Evolutionary conservation across 352 stramenopile species (phyloP), one percentile per base, ranked within the genome.

Genomic region (Vaucheria bursata): DNA sequence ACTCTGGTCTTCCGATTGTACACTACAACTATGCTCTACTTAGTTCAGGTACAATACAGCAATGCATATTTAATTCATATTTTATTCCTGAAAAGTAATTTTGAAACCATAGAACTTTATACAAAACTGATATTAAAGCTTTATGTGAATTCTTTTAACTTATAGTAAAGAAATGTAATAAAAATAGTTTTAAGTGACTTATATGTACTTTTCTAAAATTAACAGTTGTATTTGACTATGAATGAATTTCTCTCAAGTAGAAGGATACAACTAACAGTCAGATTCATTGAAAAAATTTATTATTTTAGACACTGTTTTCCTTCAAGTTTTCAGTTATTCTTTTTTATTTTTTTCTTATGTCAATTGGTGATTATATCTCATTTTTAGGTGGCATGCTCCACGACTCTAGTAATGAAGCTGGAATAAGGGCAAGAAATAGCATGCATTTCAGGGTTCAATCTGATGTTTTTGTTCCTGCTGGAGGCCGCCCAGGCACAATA

Each of bases 381-480:
- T n/a, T n/a, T n/a, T n/a, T n/a, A 0, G 68, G 50, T 4, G 82
- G 79, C n/a, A 49, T 79, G 7, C 59, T 86, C n/a, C 80, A 85
- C 50, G 79, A 45, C 1, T 77, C 67, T 31, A 59, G 93, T 72
- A 93, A 88, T 7, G 93, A 97, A 85, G 95, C 96, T 78, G 94
- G 94, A 75, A 91, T 93, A 31, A 91, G 96, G 82, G 94, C 95
- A 80, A 91, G 95, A 38, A 98, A 98, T 86, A 91, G 91, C 50
- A 98, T 97, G 90, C 95, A 98, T 90, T n/a, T n/a, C 83, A 91
- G 95, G 7, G 87, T 98, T 39, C 89, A 92, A 45, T 91, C 93
- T 34, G 94, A 99, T 87, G 95, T 95, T 59, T 98, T 99, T 85
- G 88, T 99, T 34, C 95, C 95, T 31, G 95, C 91, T 73, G 95